A percentile compares a stretch with the other conserved stretches of the same genome.
These are phyloP conservation scores for Monilinia vaccinii-corymbosi DNA, from an alignment of 2,329 filamentous ascomycete species.

Conservation along the genomic window DNA sequence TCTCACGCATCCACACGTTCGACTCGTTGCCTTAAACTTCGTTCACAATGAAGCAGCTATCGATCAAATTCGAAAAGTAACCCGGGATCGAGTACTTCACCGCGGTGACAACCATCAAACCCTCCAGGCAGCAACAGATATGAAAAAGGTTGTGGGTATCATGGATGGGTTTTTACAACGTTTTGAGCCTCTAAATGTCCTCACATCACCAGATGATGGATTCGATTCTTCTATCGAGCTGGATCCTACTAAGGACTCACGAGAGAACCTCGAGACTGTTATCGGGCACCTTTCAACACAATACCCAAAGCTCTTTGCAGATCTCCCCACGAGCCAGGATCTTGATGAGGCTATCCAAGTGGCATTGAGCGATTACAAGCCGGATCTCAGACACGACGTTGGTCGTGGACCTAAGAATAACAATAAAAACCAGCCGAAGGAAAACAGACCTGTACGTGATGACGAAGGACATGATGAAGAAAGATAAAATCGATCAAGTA, in stretches of 20 bases:
- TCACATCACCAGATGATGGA: slow-evolving; percentile 60
- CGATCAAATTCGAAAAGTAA: slow-evolving; percentile 63
- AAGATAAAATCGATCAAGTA: not conserved
- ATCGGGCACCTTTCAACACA: slow-evolving; percentile 61
- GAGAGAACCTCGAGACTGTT: slow-evolving; percentile 75
- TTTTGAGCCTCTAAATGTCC: slow-evolving; percentile 68
- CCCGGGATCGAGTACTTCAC: slow-evolving; percentile 67
- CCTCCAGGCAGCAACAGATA: slow-evolving; percentile 73
- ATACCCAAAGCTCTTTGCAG: slow-evolving; percentile 67
- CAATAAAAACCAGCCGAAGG: slow-evolving; percentile 30
- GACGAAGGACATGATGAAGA: not conserved
- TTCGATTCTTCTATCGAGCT: slow-evolving; percentile 85
- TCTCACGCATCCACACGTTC: slow-evolving; percentile 50
- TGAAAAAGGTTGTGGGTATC: slow-evolving; percentile 70
- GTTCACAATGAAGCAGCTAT: slow-evolving; percentile 63
- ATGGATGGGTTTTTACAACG: slow-evolving; percentile 91
- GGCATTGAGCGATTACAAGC: slow-evolving; percentile 68
- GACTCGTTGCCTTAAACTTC: slow-evolving; percentile 80
- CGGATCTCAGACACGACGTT: slow-evolving; percentile 67
- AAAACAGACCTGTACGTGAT: not conserved
- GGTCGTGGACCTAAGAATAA: slow-evolving; percentile 41
- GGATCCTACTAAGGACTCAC: slow-evolving; percentile 66
- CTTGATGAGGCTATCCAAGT: slow-evolving; percentile 71
- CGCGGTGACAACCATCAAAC: slow-evolving; percentile 97
- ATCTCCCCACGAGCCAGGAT: slow-evolving; percentile 61